Base-by-base conservation (phyloP, 2,329 filamentous ascomycete species). In the Diaporthe vaccinii region DNA sequence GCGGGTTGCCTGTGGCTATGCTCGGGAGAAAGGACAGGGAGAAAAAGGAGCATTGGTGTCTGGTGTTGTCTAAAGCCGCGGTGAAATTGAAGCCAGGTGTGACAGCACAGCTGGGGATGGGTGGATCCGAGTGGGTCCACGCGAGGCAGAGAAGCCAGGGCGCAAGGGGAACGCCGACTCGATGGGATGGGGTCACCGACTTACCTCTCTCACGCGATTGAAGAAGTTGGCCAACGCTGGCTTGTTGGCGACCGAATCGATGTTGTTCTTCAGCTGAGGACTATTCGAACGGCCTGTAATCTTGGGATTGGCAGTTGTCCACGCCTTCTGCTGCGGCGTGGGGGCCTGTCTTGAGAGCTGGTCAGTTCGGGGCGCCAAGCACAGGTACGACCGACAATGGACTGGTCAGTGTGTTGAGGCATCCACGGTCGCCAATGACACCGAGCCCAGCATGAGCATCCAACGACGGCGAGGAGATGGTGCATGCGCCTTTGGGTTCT, bases 261-360 rank as follows among this genome's bases (percentile, higher is more conserved):
- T 74, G 57, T 72, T 78, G 58, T 73, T 76, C 67, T 79, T 74
- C 68, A 74, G 80, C 44, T 75, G 78, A 20, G 79, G 79, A 73
- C 74, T 79, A 58, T 78, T 77, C 68, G 80, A 77, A 72, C 79
- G 80, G 72, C 79, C 80, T 46, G 81, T 80, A 72, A 81, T 79
- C 72, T 80, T 80, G 75, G 80, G 82, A 80, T 84, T 78, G 78
- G 78, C 79, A 79, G 82, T 78, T 17, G 79, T 78, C 83, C 80
- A 78, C 75, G 80, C 78, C 79, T 81, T 78, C 78, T 82, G 79
- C 78, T 82, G 78, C 59, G 77, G 70, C 71, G 79, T 77, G 49
- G 81, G 78, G 80, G 82, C 77, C 55, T 55, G 59, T 79, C 82
- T 79, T 72, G 12, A 69, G 44, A 39, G 46, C 39, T 34, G 57